Conservation (phyloP, 1,284 basidiomycete species). For the Irpex rosettiformis region DNA sequence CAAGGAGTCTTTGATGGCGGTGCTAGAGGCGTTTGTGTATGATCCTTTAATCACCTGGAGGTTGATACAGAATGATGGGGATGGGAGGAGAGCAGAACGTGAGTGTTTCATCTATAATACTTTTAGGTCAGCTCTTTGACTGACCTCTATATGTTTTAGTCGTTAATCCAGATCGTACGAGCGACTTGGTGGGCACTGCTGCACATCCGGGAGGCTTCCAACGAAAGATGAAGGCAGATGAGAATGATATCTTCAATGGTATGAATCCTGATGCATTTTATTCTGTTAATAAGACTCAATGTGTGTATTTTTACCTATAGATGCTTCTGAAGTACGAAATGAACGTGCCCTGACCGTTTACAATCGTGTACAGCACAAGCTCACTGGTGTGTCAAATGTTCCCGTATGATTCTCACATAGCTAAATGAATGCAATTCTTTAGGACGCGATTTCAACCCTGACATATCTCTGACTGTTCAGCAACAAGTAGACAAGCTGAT, state of each 20-base stretch:
- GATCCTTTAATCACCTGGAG: slow-evolving; percentile 90
- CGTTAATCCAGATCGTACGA: slow-evolving; percentile 48
- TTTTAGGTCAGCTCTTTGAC: not conserved
- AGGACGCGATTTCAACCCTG: slow-evolving; percentile 91
- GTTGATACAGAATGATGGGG: slow-evolving; percentile 73
- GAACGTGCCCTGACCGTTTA: slow-evolving; percentile 88
- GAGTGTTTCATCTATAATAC: slow-evolving; percentile 12
- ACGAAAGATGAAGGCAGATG: slow-evolving; percentile 75
- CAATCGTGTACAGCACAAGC: slow-evolving; percentile 90
- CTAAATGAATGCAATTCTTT: not conserved
- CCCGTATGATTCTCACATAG: not conserved
- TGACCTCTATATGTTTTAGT: slow-evolving; percentile 21
- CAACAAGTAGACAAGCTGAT: slow-evolving; percentile 91
- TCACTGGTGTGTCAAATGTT: slow-evolving; percentile 62
- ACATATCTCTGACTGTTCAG: slow-evolving; percentile 65
- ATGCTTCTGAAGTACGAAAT: slow-evolving; percentile 84
- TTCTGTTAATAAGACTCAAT: slow-evolving; percentile 12
- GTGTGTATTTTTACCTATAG: slow-evolving; percentile 29
- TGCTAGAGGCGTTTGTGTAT: slow-evolving; percentile 93
- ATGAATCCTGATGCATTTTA: slow-evolving; percentile 4
- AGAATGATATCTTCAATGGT: slow-evolving; percentile 83
- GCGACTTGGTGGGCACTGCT: slow-evolving; percentile 63
- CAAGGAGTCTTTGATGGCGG: slow-evolving; percentile 97
- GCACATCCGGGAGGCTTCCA: slow-evolving; percentile 74
- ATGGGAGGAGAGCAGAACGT: slow-evolving; percentile 63